A percentile compares a stretch with the other conserved stretches of the same genome.
Evolutionary conservation across 2,329 filamentous ascomycete genomes (phyloP).

Genomic region (Xylariaceae sp.): DNA sequence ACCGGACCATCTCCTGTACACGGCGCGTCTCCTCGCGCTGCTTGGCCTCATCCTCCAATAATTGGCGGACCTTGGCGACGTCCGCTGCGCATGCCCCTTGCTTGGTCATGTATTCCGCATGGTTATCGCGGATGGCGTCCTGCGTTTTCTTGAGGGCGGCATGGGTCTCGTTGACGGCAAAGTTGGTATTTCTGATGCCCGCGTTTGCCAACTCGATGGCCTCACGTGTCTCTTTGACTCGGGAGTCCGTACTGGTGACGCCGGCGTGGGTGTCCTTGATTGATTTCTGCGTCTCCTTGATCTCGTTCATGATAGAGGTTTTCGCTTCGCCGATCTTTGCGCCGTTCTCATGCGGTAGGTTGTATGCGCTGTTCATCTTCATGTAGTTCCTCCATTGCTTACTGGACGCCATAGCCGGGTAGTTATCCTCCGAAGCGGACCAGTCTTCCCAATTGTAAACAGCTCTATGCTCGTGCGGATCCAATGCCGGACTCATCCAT

Average conservation of each 20-base stretch:
- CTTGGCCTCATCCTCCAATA: conserved; percentile 25
- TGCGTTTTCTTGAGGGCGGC: conserved; percentile 21
- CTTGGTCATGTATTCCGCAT: conserved; percentile 20
- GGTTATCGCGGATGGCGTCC: conserved; percentile 19
- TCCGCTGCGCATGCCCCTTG: conserved; percentile 23
- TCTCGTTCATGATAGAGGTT: conserved; percentile 11
- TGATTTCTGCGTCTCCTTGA: conserved; percentile 18
- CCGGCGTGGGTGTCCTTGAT: conserved; percentile 19
- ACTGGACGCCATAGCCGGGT: conserved; percentile 18
- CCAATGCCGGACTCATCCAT: conserved; percentile 2
- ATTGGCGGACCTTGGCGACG: conserved; percentile 19
- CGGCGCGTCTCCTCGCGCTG: conserved; percentile 22
- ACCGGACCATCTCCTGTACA: conserved; percentile 20
- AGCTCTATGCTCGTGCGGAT: background rate
- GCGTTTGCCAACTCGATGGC: conserved; percentile 11
- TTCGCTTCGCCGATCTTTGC: conserved; percentile 16
- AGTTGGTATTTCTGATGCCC: conserved; percentile 12
- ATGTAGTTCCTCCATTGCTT: conserved; percentile 22
- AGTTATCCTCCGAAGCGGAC: conserved; percentile 17
- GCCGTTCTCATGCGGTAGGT: conserved; percentile 17
- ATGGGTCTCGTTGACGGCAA: conserved; percentile 19
- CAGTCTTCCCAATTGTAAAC: conserved; percentile 8
- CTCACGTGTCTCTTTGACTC: conserved; percentile 16
- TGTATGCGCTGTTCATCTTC: conserved; percentile 16
- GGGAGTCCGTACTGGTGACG: conserved; percentile 12